phyloP scores from a whole-genome alignment of 176 grass and related monocot species.

The Triticum aestivum region IWGSC_CS_RefSeq_v2.1 NC_057795.1:477976265-477976764 shows the following conservation, averaged over 20 bases:
- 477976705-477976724: neutral
- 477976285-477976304: conserved; percentile 51
- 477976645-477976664: conserved; percentile 26
- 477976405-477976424: conserved; percentile 76
- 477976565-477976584: conserved; percentile 33
- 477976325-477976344: conserved; percentile 61
- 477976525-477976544: too few relatives aligned
- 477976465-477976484: neutral
- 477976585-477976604: neutral
- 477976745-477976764: conserved; percentile 1
- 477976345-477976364: conserved; percentile 53
- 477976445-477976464: neutral
- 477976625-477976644: neutral
- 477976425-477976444: neutral
- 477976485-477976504: neutral
- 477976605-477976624: too few relatives aligned
- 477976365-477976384: conserved; percentile 62
- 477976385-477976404: conserved; percentile 87
- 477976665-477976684: neutral
- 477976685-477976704: neutral
- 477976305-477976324: conserved; percentile 98
- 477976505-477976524: neutral
- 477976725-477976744: neutral
- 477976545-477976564: neutral
- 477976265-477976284: too few relatives aligned